phyloP scores from a whole-genome alignment of 441 rosid species.

The Gossypium gossypioides region DNA sequence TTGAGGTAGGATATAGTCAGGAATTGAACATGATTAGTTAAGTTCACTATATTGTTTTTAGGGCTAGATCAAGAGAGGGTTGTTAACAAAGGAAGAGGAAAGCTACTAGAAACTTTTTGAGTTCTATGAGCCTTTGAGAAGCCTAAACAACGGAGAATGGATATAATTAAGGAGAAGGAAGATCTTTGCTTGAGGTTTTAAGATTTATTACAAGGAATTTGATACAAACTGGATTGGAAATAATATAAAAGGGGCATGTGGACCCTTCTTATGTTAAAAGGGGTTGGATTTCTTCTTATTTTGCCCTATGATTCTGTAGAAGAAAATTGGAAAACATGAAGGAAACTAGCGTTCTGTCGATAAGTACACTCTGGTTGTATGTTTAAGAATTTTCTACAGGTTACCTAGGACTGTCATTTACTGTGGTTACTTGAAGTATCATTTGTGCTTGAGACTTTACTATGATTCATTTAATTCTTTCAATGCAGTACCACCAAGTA shows the following conservation, averaged over 20 bases:
- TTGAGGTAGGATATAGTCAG: not conserved
- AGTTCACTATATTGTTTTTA: not conserved
- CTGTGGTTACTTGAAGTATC: not conserved
- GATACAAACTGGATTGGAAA: not conserved
- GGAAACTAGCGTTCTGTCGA: not conserved
- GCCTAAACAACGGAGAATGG: not conserved
- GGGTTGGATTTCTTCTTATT: not conserved
- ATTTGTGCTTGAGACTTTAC: slow-evolving; percentile 7
- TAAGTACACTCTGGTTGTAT: not conserved
- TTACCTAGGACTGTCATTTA: not conserved
- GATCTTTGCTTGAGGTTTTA: not conserved
- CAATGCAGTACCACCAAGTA: not conserved
- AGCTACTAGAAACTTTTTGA: not conserved
- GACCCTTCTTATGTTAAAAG: not conserved
- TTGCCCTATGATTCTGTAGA: not conserved
- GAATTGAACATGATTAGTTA: not conserved
- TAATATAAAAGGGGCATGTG: not conserved
- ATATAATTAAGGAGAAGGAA: not conserved
- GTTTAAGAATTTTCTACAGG: not conserved
- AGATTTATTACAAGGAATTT: not conserved
- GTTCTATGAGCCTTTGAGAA: not conserved
- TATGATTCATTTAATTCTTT: not conserved
- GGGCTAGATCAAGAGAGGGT: not conserved
- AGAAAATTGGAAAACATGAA: not conserved
- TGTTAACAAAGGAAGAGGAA: not conserved